A percentile compares a stretch with the other conserved stretches of the same genome.
These are phyloP conservation scores for Sergeia podlipaevii DNA, from an alignment of 208 protist species.

Conservation along the genomic window DNA sequence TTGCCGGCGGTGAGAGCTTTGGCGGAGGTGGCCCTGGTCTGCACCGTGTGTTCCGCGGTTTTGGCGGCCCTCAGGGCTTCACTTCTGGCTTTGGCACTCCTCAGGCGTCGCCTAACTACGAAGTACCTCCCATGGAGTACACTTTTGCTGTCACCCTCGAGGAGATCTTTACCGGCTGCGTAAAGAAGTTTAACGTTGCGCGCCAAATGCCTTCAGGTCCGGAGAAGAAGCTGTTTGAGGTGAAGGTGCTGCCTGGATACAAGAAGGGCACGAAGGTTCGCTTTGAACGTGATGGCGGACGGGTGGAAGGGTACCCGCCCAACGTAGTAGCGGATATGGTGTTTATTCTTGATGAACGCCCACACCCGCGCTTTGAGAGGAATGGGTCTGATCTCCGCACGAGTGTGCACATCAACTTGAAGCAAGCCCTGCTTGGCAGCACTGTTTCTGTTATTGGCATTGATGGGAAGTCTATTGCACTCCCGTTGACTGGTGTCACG, in stretches of 20 bases:
- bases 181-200: constrained; percentile 92
- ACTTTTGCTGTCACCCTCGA: constrained; percentile 94
- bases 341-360: constrained; percentile 94
- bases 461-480: constrained; percentile 36
- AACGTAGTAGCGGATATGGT: constrained; percentile 95
- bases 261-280: constrained; percentile 97
- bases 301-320: constrained; percentile 79
- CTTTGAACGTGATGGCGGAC: constrained; percentile 86
- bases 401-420: constrained; percentile 76
- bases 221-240: constrained; percentile 90
- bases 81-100: constrained; percentile 70
- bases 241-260: constrained; percentile 94
- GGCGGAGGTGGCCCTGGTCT: constrained; percentile 79
- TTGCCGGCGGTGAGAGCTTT: constrained; percentile 80
- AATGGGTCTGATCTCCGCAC: constrained; percentile 83
- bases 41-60: constrained; percentile 78
- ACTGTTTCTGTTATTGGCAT: constrained; percentile 65
- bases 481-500: constrained; percentile 73
- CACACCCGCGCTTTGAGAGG: constrained; percentile 88
- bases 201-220: constrained; percentile 66
- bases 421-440: constrained; percentile 78
- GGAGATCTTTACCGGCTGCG: constrained; percentile 97
- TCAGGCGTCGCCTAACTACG: constrained; percentile 77
- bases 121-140: constrained; percentile 88
- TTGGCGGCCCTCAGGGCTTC: constrained; percentile 76